phyloP scores from a whole-genome alignment of 768 basidiomycete genomes.

The Favolaschia claudopus region DNA sequence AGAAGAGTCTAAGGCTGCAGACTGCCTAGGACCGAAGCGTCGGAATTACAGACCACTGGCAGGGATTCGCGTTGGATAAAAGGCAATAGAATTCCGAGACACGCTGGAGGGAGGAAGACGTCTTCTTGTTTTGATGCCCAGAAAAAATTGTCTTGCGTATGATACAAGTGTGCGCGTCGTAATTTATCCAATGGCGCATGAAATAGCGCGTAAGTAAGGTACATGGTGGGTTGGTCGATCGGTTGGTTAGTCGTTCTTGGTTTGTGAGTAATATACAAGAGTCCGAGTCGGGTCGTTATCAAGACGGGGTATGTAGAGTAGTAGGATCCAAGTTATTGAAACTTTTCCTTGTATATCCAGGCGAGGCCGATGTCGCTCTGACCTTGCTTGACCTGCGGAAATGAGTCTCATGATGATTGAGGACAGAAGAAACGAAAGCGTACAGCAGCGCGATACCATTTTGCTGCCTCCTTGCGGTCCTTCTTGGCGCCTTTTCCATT shows the following conservation, averaged over 20 bases:
- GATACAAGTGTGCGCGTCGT: no score
- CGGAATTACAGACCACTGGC: no score
- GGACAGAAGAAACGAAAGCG: constrained; percentile 32
- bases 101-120: no score
- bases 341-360: constrained; percentile 94
- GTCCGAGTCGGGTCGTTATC: background rate
- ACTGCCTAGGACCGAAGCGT: no score
- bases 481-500: constrained; percentile 93
- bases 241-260: no score
- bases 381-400: constrained; percentile 61
- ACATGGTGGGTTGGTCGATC: no score
- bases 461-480: constrained; percentile 84
- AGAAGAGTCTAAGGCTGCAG: no score
- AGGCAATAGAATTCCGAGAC: no score
- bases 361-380: constrained; percentile 84
- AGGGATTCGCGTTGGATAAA: no score
- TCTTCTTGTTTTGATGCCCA: no score
- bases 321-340: constrained; percentile 41
- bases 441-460: constrained; percentile 91
- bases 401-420: background rate
- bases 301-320: background rate
- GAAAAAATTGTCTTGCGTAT: no score
- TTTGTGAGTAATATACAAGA: background rate
- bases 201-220: constrained; percentile 18
- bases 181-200: constrained; percentile 10